Base-by-base conservation (phyloP, 2,329 filamentous ascomycete species). In the Colletotrichum sidae region DNA sequence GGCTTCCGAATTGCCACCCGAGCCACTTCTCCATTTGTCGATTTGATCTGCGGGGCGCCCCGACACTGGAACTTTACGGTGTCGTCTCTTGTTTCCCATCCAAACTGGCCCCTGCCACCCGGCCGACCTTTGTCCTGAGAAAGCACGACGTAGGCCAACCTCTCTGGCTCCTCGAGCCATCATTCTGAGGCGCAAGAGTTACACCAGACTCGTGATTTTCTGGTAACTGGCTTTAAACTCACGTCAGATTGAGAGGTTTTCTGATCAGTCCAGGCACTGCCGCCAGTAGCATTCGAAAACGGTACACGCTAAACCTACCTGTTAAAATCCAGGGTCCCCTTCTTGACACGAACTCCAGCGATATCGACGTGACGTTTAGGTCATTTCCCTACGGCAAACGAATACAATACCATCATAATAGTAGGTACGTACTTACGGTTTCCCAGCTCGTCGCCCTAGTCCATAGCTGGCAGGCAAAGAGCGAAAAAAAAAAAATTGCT, bases 1-100 rank as follows among this genome's bases (percentile, higher is more conserved):
- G 25, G 25, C 25, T 25, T 25, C 25, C 25, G 25, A 49, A 38
- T 60, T 49, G 61, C 56, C 56, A 60, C 55, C 45, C 13, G 42
- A 44, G 56, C 56, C 42, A 54, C 56, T 8, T 13, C 39, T 52
- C 15, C 34, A 25, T 25, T 55, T 42, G 15, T 41, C 45, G 57
- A 61, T 57, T 46, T 47, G 41, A 52, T 34, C 5, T 61, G 62
- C 62, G 62, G 62, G 62, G 51, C 62, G 41, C 51, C 51, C 58
- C 62, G 25, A 25, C 25, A 25, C 25, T 25, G 25, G 25, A 46
- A 51, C 50, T 55, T 41, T 13, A 7, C 25, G 25, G 25, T 25
- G 25, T 46, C 51, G 39, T 55, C 37, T 50, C 47, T 63, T 61
- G 45, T 61, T 61, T 60, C 56, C 57, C 45, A n/a, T 49, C 54